phyloP scores from a whole-genome alignment of 106 monocot species.

The Iris macrosiphon region DNA sequence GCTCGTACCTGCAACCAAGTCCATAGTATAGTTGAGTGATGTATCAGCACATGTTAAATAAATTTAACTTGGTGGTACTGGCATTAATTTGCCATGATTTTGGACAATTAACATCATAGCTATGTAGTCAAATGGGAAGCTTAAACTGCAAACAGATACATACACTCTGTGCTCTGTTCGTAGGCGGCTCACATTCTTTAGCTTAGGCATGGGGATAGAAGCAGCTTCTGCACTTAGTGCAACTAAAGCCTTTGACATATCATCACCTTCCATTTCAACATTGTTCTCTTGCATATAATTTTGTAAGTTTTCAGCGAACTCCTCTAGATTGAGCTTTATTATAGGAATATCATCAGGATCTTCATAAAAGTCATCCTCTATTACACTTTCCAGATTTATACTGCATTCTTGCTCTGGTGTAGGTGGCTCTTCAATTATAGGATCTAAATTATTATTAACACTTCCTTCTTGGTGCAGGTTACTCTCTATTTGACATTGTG shows the following conservation, averaged over 20 bases:
- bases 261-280: slow-evolving; percentile 1
- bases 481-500: background rate
- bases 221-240: slow-evolving; percentile 3
- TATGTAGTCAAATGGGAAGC: background rate
- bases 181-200: slow-evolving; percentile 12
- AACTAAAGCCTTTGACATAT: slow-evolving; percentile 22
- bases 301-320: slow-evolving; percentile 1
- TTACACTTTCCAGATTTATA: background rate
- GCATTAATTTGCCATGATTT: no score
- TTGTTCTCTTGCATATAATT: slow-evolving; percentile 10
- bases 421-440: slow-evolving; percentile 6
- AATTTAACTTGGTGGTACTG: no score
- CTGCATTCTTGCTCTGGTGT: slow-evolving; percentile 3
- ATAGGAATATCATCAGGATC: slow-evolving; percentile 17
- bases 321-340: slow-evolving; percentile 5
- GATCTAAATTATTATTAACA: background rate
- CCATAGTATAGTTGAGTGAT: no score
- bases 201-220: slow-evolving; percentile 7
- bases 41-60: no score
- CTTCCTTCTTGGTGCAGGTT: background rate
- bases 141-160: background rate
- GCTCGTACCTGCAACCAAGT: no score
- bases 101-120: background rate
- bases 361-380: slow-evolving; percentile 18
- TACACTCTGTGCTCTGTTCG: slow-evolving; percentile 21